Evolutionary conservation across 1,284 basidiomycete genomes (phyloP), one percentile per base, ranked within the genome.

Genomic region (Naganishia cerealis): DNA sequence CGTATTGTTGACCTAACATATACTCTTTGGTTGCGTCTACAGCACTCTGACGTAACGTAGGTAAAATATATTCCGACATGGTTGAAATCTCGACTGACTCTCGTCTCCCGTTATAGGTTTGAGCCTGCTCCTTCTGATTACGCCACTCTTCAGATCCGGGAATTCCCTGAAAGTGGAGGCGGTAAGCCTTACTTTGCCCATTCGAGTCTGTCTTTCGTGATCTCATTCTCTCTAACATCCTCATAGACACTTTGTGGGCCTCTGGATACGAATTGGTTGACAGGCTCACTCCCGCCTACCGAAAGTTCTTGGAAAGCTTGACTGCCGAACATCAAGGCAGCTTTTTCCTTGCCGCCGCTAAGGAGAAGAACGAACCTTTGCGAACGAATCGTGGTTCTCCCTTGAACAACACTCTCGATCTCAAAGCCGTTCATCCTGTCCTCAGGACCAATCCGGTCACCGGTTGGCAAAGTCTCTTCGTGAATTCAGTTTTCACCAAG

Each of bases 51-150:
- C n/a, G 33, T 59, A 26, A 59, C 57, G 57, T 59, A 48, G 18
- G 57, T n/a, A 3, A 24, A 18, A 18, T 24, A 50, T 42, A 18
- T 13, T 24, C 16, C 26, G 9, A 48, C 12, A n/a, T 16, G 18
- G 15, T n/a, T 38, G 21, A 10, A 9, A 16, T 40, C 2, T 33
- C 13, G n/a, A 18, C 38, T 63, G 52, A 59, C 26, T 29, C 24
- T 43, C 18, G 38, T 73, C 77, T 72, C 85, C 0, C 87, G 90
- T 77, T 87, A 89, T 73, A 87, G 87, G 0, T 90, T 89, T 72
- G 89, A 90, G 76, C 82, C 78, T 9, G 82, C 87, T 2, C 88
- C 88, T 0, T 84, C 86, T 0, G 87, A 88, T 75, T 90, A 87
- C 73, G 83, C 86, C 0, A 84, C 86, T 68, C 78, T 87, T 53